Base-by-base conservation (phyloP, 768 basidiomycete species). In the Lyophyllum atratum region DNA sequence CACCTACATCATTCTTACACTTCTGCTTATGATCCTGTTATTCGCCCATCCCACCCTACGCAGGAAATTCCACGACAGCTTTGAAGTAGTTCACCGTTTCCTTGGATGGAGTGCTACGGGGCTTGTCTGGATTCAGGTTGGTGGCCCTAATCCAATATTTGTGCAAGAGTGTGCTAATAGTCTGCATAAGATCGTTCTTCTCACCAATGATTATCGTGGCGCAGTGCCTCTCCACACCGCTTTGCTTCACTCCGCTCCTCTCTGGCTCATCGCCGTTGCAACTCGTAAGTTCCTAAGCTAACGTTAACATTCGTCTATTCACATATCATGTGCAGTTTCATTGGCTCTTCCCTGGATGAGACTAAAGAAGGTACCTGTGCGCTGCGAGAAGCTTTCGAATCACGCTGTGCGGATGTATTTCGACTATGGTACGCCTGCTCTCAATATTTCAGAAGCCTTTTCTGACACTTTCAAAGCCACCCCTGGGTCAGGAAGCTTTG, bases 401-500 rank as follows among this genome's bases (percentile, higher is more conserved):
- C 47, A 43, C 26, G 54, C 47, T 3, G 46, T 49, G 1, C 31
- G 54, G 9, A 6, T 55, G 25, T 49, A 55, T 28, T 55, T 55
- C 54, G 47, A 73, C 34, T 65, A 72, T 67, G 22, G 68, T 65
- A 25, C 68, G 64, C 24, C 3, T 11, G 5, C 2, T 21, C 1
- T 40, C 15, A 22, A 12, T n/a, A 2, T 15, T 12, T 22, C 11
- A 17, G 26, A 3, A 29, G 26, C 5, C 34, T 6, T 25, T 50
- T 11, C 4, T 37, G 21, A 12, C 2, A 48, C 44, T 26, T 33
- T 19, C 11, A 25, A 22, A 80, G 78, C 70, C 26, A 78, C 76
- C 1, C 78, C 80, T 7, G 72, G 73, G 54, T 65, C 80, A 34
- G 80, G 79, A 47, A 78, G 74, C 54, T 81, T 79, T 63, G 74